Evolutionary conservation across 441 rosid species (phyloP), one percentile per base, ranked within the genome.

Genomic region (Aleurites moluccanus): DNA sequence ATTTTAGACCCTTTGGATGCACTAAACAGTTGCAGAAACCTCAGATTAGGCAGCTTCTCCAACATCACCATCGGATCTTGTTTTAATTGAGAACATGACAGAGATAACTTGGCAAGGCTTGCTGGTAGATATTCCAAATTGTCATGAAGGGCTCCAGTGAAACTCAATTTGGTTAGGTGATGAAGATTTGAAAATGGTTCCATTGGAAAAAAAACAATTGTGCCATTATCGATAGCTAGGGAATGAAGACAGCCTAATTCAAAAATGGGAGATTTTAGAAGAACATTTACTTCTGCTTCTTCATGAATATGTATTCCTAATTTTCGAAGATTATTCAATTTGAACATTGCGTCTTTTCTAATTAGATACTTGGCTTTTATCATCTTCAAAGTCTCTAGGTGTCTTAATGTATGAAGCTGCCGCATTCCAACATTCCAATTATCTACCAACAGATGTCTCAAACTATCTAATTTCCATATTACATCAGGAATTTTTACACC

Each of bases 51-150:
- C n/a, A n/a, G n/a, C n/a, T n/a, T n/a, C n/a, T n/a, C n/a, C 56
- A 66, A 27, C 25, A 45, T 33, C 11, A 15, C 1, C 80, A 71
- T 72, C 16, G 60, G 61, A 53, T 64, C 76, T n/a, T 59, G n/a
- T 40, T 72, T 14, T 14, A 76, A 44, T 16, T 9, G 0, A 20
- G 38, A 15, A 2, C 0, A 0, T 3, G 1, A 1, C 27, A 33
- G 33, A 1, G 6, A n/a, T 18, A 65, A 33, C 52, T 23, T 65
- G 52, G 61, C 63, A 30, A 49, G 72, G 28, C 57, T 55, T 65
- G 21, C 0, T 4, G 75, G 75, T 13, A 44, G 27, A 9, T 2
- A 16, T 4, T 70, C 9, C 3, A 23, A 16, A 15, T 1, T 23
- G 5, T 70, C 18, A 20, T 10, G 2, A 4, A 14, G n/a, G n/a